Conservation (phyloP, 495 filamentous ascomycete species). For the Tuber aestivum region DNA sequence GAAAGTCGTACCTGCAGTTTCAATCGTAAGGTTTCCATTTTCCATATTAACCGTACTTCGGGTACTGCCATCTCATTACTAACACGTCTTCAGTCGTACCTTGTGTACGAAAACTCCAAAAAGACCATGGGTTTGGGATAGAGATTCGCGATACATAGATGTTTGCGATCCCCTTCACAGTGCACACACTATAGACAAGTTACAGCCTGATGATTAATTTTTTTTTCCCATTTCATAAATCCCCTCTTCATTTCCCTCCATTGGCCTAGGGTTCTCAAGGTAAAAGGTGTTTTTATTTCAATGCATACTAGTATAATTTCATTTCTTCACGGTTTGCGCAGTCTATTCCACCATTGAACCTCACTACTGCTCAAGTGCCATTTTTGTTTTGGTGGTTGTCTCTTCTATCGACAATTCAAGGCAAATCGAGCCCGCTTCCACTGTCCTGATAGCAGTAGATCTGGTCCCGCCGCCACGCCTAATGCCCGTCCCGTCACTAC, state of each 20-base stretch:
- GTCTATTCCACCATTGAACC: neutral
- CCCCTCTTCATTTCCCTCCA: neutral
- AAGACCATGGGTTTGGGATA: conserved; percentile 63
- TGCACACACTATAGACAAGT: conserved; percentile 19
- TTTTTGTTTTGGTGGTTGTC: conserved; percentile 32
- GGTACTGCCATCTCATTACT: conserved; percentile 16
- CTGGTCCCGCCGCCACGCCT: conserved; percentile 19
- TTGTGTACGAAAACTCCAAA: conserved; percentile 96
- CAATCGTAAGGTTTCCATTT: conserved; percentile 55
- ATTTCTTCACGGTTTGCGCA: neutral
- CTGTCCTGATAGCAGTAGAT: conserved; percentile 29
- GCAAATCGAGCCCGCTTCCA: conserved; percentile 32
- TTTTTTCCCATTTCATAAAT: conserved; percentile 7
- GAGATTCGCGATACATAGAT: conserved; percentile 9
- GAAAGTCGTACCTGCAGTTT: conserved; percentile 94
- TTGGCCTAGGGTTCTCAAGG: conserved; percentile 10
- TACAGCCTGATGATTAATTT: conserved; percentile 12
- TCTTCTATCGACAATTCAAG: conserved; percentile 40
- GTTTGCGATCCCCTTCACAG: conserved; percentile 19
- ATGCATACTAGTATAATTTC: conserved; percentile 2
- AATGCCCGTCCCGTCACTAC: neutral
- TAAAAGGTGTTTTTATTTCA: conserved; percentile 19
- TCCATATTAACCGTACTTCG: conserved; percentile 14
- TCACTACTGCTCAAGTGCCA: conserved; percentile 15
- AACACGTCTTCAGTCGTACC: conserved; percentile 57